These are phyloP conservation scores for Sporothrix luriei DNA, from an alignment of 2,329 filamentous ascomycete species.

Conservation along the genomic window DNA sequence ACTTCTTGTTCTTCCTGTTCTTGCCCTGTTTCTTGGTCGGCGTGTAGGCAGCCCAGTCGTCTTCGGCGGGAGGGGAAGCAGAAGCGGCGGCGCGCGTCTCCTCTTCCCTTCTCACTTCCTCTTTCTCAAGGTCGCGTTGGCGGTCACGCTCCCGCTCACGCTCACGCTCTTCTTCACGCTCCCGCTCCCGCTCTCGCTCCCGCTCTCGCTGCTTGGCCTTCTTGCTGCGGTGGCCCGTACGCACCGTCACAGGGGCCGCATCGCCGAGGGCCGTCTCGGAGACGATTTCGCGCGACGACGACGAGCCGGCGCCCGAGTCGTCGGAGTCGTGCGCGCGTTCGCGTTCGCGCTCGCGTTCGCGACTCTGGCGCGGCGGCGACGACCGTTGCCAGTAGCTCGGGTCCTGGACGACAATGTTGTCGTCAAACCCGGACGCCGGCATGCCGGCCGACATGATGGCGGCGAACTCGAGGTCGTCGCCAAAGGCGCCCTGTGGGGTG, in stretches of 20 bases:
- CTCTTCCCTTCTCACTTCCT: slow-evolving; percentile 26
- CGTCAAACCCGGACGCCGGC: slow-evolving; percentile 69
- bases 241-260: slow-evolving; percentile 15
- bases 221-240: slow-evolving; percentile 28
- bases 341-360: too few species aligned
- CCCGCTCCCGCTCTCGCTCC: slow-evolving; percentile 11
- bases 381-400: slow-evolving; percentile 64
- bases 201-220: slow-evolving; percentile 29
- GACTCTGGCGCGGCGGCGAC: slow-evolving; percentile 61
- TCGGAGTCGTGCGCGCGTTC: slow-evolving; percentile 50
- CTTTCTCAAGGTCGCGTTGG: neutral
- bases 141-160: neutral
- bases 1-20: slow-evolving; percentile 47
- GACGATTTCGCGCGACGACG: slow-evolving; percentile 29
- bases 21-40: slow-evolving; percentile 46
- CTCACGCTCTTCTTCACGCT: neutral
- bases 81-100: neutral
- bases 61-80: slow-evolving; percentile 18
- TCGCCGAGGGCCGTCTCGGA: slow-evolving; percentile 37
- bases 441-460: slow-evolving; percentile 70
- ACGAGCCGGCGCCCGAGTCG: slow-evolving; percentile 25
- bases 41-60: slow-evolving; percentile 33
- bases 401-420: slow-evolving; percentile 69
- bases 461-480: slow-evolving; percentile 68
- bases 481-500: slow-evolving; percentile 36